These are phyloP conservation scores for Graphilbum fragrans DNA, from an alignment of 2,329 filamentous ascomycete species.

Conservation along the genomic window DNA sequence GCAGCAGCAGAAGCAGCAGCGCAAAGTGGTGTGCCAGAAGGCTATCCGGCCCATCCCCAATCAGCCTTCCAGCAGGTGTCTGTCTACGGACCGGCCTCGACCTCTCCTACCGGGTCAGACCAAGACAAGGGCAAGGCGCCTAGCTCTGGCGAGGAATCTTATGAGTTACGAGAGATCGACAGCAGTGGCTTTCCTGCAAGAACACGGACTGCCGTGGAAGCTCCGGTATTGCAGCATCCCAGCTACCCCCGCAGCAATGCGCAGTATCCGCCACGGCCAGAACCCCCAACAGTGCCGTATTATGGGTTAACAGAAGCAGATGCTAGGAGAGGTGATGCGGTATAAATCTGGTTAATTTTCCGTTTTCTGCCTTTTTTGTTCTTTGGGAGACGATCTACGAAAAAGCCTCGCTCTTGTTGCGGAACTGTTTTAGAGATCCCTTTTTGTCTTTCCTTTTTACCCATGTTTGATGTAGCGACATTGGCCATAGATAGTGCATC, in stretches of 20 bases:
- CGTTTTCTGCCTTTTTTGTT: conserved; percentile 1
- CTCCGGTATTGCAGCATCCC: conserved; percentile 35
- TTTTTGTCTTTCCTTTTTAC: background rate
- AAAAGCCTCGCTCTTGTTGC: too few species aligned
- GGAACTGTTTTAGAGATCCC: background rate
- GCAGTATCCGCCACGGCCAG: conserved; percentile 4
- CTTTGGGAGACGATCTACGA: too few species aligned
- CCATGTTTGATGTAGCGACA: background rate
- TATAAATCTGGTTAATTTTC: background rate
- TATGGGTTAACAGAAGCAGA: conserved; percentile 7
- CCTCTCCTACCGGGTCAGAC: background rate
- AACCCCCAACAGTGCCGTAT: conserved; percentile 2
- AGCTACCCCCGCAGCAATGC: conserved; percentile 10
- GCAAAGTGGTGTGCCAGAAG: background rate
- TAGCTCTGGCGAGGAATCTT: conserved; percentile 23
- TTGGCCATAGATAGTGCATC: conserved; percentile 9
- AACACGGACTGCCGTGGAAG: conserved; percentile 12
- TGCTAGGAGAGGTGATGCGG: conserved; percentile 2
- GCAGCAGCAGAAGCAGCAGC: conserved; percentile 3
- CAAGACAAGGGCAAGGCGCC: conserved; percentile 29
- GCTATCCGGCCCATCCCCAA: background rate
- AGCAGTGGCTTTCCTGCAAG: conserved; percentile 13
- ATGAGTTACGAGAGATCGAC: conserved; percentile 36
- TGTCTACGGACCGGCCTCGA: background rate
- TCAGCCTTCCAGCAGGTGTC: background rate